Conservation (phyloP, 2,329 filamentous ascomycete genomes). For the Metarhizium robertsii region DNA sequence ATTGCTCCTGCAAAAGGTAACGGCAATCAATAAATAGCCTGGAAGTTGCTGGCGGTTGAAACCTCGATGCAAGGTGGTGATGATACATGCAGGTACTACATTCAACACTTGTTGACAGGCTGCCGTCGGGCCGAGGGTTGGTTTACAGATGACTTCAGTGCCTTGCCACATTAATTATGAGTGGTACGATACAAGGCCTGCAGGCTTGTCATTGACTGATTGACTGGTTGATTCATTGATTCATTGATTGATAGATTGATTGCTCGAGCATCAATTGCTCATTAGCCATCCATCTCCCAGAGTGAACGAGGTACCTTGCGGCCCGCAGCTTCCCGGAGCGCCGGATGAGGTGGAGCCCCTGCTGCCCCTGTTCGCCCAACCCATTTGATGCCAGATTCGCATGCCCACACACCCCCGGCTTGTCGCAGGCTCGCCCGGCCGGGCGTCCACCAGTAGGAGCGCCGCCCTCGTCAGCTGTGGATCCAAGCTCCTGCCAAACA, state of each 20-base stretch:
- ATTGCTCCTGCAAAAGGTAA: no score
- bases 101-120: background rate
- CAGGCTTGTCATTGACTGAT: background rate
- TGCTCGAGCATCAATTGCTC: background rate
- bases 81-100: background rate
- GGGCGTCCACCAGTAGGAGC: constrained; percentile 1
- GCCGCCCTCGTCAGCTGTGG: background rate
- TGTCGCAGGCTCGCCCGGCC: background rate
- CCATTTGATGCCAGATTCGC: constrained; percentile 4
- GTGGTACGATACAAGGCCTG: no score
- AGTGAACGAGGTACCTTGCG: no score
- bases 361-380: constrained; percentile 2
- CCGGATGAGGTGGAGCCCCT: background rate
- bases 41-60: no score
- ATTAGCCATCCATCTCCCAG: background rate
- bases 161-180: background rate
- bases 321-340: background rate
- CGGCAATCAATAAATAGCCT: no score
- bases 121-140: background rate
- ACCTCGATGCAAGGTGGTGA: background rate
- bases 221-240: background rate
- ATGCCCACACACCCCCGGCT: background rate
- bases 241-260: background rate
- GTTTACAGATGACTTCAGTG: background rate
- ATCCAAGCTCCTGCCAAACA: constrained; percentile 1